Conservation (phyloP, 2,329 filamentous ascomycete species). For the Claviceps sp. region DNA sequence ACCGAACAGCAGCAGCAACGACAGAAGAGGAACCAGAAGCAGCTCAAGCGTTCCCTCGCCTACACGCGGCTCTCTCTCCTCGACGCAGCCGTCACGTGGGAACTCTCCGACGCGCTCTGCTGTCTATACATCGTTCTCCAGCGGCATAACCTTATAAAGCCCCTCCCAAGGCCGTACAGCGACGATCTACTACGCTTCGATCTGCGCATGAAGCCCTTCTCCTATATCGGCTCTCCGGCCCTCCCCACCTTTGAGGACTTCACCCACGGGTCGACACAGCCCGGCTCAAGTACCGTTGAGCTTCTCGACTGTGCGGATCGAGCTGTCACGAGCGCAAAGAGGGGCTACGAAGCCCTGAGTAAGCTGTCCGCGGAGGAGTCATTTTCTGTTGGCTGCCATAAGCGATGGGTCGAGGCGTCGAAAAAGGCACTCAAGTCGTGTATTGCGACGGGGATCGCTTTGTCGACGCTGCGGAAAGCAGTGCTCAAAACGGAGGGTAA, state of each 20-base stretch:
- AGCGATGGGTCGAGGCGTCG: constrained; percentile 46
- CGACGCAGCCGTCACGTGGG: constrained; percentile 49
- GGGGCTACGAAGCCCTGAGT: constrained; percentile 42
- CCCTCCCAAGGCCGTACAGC: constrained; percentile 48
- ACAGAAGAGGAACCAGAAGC: constrained; percentile 16
- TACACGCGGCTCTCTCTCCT: constrained; percentile 48
- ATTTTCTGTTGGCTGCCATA: constrained; percentile 43
- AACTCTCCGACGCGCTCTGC: constrained; percentile 40
- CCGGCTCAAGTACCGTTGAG: constrained; percentile 22
- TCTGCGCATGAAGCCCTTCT: constrained; percentile 76
- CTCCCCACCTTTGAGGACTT: constrained; percentile 54
- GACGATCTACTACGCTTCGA: constrained; percentile 60
- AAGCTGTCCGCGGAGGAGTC: constrained; percentile 37
- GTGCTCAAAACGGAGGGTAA: constrained; percentile 22
- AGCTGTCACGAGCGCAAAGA: constrained; percentile 34
- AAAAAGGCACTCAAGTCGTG: constrained; percentile 54
- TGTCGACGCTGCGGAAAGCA: constrained; percentile 45
- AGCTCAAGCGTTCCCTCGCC: constrained; percentile 35
- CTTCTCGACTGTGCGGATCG: constrained; percentile 33
- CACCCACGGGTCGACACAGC: constrained; percentile 25
- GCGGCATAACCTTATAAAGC: constrained; percentile 41
- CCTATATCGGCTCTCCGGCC: constrained; percentile 52
- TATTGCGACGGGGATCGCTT: constrained; percentile 54
- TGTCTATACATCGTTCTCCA: constrained; percentile 54
- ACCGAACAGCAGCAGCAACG: too few species aligned